phyloP scores from a whole-genome alignment of 1,139 yeast genomes.

The Meyerozyma smithsonii region DNA sequence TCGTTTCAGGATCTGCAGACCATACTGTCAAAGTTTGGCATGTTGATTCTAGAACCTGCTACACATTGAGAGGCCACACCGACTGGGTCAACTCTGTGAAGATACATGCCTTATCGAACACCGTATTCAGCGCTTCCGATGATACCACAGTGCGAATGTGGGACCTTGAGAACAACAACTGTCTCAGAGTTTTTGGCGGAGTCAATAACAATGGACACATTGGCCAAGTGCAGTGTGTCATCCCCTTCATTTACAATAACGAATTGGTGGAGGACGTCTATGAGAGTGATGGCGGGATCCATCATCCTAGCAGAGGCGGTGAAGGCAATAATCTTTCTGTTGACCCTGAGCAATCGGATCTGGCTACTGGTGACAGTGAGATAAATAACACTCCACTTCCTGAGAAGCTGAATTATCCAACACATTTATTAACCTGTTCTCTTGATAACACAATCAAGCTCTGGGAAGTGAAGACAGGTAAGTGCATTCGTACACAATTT shows the following conservation, averaged over 20 bases:
- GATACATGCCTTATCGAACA: slow-evolving; percentile 72
- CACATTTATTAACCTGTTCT: slow-evolving; percentile 82
- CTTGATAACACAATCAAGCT: slow-evolving; percentile 89
- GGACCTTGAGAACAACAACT: slow-evolving; percentile 79
- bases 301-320: not conserved
- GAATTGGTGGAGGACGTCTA: slow-evolving; percentile 37
- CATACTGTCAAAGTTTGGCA: slow-evolving; percentile 93
- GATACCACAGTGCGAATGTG: slow-evolving; percentile 93
- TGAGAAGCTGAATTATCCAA: slow-evolving; percentile 48
- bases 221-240: slow-evolving; percentile 87
- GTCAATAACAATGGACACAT: slow-evolving; percentile 66
- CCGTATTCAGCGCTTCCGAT: slow-evolving; percentile 84
- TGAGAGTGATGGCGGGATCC: slow-evolving; percentile 24
- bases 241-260: slow-evolving; percentile 69
- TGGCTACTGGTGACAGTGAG: slow-evolving; percentile 3
- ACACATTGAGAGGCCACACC: slow-evolving; percentile 86
- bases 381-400: slow-evolving; percentile 23
- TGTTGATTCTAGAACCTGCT: slow-evolving; percentile 87
- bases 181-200: slow-evolving; percentile 75
- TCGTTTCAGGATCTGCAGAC: slow-evolving; percentile 93
- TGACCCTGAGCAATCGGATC: slow-evolving; percentile 4
- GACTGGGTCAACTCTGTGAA: slow-evolving; percentile 92
- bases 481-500: slow-evolving; percentile 86
- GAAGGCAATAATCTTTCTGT: slow-evolving; percentile 18
- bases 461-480: slow-evolving; percentile 86